phyloP scores from a whole-genome alignment of 371 early-diverging fungal genomes.

The Mucor ambiguus region DNA sequence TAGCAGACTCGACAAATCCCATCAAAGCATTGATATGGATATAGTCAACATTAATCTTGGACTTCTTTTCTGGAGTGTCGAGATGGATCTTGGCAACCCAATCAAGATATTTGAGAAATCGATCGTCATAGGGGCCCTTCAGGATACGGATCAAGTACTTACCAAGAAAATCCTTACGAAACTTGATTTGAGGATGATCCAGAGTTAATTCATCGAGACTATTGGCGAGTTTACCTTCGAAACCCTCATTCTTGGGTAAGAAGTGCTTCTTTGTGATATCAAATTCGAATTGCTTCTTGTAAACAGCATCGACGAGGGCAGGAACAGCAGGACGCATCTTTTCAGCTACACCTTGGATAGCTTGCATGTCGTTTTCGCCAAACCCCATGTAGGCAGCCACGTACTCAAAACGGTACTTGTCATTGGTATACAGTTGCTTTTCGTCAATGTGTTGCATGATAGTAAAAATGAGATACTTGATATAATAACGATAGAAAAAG shows the following conservation, averaged over 20 bases:
- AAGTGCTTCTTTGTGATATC: slow-evolving; percentile 67
- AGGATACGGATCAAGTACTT: slow-evolving; percentile 77
- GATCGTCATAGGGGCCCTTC: slow-evolving; percentile 71
- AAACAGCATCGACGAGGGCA: slow-evolving; percentile 77
- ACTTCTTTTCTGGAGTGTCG: slow-evolving; percentile 73
- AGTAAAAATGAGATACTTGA: neutral
- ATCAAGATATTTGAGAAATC: slow-evolving; percentile 77
- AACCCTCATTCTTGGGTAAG: slow-evolving; percentile 72
- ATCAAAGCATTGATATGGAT: slow-evolving; percentile 81
- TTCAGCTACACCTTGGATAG: slow-evolving; percentile 68
- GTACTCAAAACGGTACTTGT: slow-evolving; percentile 25
- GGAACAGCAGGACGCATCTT: slow-evolving; percentile 74
- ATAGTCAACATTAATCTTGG: slow-evolving; percentile 81
- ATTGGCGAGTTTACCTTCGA: slow-evolving; percentile 48
- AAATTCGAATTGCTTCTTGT: slow-evolving; percentile 59
- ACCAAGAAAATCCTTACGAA: slow-evolving; percentile 77
- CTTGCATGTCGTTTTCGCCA: slow-evolving; percentile 42
- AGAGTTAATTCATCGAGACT: slow-evolving; percentile 52
- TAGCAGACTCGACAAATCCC: slow-evolving; percentile 68
- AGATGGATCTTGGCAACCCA: slow-evolving; percentile 72
- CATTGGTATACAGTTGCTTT: slow-evolving; percentile 18
- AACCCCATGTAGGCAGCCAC: slow-evolving; percentile 24
- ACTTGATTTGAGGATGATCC: slow-evolving; percentile 75
- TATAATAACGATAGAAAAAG: neutral
- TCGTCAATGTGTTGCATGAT: slow-evolving; percentile 30